These are phyloP conservation scores for Claviceps quebecensis DNA, from an alignment of 2,329 filamentous ascomycete genomes.

Conservation along the genomic window DNA sequence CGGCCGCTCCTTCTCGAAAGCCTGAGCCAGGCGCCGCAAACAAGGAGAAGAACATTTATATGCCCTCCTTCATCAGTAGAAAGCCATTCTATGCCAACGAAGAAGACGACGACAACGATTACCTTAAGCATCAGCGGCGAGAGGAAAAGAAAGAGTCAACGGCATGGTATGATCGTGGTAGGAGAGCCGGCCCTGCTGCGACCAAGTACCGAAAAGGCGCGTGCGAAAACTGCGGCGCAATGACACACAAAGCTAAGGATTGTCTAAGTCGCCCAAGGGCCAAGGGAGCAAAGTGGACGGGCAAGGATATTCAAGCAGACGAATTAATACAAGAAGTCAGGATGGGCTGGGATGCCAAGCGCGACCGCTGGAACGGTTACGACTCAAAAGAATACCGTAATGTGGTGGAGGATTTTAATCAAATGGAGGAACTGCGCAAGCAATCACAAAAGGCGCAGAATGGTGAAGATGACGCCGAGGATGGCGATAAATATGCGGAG, in stretches of 20 bases:
- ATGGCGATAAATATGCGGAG: constrained; percentile 71
- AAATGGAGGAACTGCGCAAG: constrained; percentile 63
- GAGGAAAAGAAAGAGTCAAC: constrained; percentile 51
- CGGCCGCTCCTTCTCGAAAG: constrained; percentile 20
- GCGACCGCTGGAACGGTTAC: constrained; percentile 98
- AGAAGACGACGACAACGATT: constrained; percentile 67
- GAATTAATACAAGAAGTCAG: constrained; percentile 74
- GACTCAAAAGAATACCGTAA: constrained; percentile 72
- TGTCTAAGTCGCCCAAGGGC: constrained; percentile 82
- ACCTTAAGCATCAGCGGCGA: constrained; percentile 84
- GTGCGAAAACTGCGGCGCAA: constrained; percentile 94
- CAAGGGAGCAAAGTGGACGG: constrained; percentile 81
- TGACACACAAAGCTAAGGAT: constrained; percentile 92
- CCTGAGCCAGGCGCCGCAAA: constrained; percentile 27
- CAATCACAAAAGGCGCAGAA: constrained; percentile 28
- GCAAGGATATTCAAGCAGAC: constrained; percentile 85
- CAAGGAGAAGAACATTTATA: constrained; percentile 96
- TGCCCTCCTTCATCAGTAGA: constrained; percentile 94
- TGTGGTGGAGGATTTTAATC: constrained; percentile 81
- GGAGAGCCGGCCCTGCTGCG: constrained; percentile 70
- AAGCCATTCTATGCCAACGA: constrained; percentile 88
- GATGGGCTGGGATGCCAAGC: constrained; percentile 91
- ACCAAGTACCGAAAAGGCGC: constrained; percentile 97
- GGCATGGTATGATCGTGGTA: constrained; percentile 87
- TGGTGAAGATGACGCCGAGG: constrained; percentile 37